These are phyloP conservation scores for Sugiyamaella paludigena DNA, from an alignment of 1,139 yeast genomes.

Conservation along the genomic window DNA sequence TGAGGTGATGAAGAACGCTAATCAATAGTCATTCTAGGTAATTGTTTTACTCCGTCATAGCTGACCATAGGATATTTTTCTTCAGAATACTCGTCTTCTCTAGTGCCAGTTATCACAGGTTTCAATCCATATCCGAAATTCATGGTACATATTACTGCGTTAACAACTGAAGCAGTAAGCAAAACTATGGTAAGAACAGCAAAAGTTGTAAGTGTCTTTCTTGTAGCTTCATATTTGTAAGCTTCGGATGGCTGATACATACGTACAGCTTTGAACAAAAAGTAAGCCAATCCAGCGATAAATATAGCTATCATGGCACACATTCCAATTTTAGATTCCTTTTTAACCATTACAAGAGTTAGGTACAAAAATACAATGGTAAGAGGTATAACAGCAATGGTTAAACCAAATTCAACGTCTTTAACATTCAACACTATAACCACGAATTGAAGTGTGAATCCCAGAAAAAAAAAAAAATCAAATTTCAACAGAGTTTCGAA, in stretches of 20 bases:
- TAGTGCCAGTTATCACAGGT: constrained; percentile 21
- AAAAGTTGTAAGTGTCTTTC: constrained; percentile 49
- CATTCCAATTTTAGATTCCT: constrained; percentile 41
- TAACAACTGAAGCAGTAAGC: constrained; percentile 41
- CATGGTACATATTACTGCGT: constrained; percentile 40
- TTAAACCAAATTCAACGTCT: constrained; percentile 50
- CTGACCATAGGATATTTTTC: constrained; percentile 10
- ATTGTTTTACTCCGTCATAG: neutral
- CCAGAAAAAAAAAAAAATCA: constrained; percentile 52
- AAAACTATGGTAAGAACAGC: constrained; percentile 48
- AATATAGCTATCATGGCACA: constrained; percentile 39
- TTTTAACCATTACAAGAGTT: constrained; percentile 44
- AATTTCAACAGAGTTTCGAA: constrained; percentile 43
- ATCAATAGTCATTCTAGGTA: too few relatives aligned
- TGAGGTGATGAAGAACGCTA: too few relatives aligned
- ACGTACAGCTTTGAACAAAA: constrained; percentile 50
- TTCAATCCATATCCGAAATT: constrained; percentile 47
- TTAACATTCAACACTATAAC: constrained; percentile 48
- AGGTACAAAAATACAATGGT: constrained; percentile 44
- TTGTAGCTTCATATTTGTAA: constrained; percentile 46
- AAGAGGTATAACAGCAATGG: constrained; percentile 50
- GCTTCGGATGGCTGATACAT: constrained; percentile 49
- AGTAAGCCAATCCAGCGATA: constrained; percentile 49
- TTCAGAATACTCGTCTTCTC: constrained; percentile 2
- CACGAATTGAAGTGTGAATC: constrained; percentile 53